These are phyloP conservation scores for Stevia rebaudiana DNA, from an alignment of 140 eudicot species.

Conservation along the genomic window DNA sequence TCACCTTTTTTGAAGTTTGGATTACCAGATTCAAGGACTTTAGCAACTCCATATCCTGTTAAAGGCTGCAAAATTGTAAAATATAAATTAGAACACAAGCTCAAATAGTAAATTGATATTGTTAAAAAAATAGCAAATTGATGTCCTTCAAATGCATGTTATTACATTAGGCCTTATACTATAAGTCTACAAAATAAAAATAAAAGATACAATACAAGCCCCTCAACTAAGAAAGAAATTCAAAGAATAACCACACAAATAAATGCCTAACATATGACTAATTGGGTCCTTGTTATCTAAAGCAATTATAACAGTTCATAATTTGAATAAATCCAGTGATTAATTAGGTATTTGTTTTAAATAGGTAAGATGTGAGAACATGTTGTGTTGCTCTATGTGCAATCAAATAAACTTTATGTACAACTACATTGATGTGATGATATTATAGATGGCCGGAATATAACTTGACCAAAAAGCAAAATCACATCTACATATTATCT, in stretches of 20 bases:
- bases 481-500: not conserved
- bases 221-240: too few species aligned
- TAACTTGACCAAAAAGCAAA: not conserved
- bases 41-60: conserved; percentile 45
- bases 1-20: conserved; percentile 43
- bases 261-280: too few species aligned
- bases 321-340: too few species aligned
- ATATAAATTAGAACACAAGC: not conserved
- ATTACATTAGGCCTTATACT: not conserved
- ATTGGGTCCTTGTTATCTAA: too few species aligned
- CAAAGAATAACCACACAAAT: too few species aligned
- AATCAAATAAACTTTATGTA: too few species aligned
- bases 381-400: too few species aligned
- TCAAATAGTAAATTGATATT: too few species aligned
- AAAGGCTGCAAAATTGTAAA: conserved; percentile 28
- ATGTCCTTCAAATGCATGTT: not conserved
- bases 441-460: not conserved
- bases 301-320: not conserved
- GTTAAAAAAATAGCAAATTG: too few species aligned
- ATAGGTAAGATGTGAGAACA: too few species aligned
- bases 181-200: not conserved
- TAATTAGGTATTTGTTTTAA: too few species aligned
- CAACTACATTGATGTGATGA: not conserved
- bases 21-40: conserved; percentile 44
- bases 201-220: too few species aligned